phyloP scores from a whole-genome alignment of 108 stramenopile species.

The Thalassiosira profunda region DNA sequence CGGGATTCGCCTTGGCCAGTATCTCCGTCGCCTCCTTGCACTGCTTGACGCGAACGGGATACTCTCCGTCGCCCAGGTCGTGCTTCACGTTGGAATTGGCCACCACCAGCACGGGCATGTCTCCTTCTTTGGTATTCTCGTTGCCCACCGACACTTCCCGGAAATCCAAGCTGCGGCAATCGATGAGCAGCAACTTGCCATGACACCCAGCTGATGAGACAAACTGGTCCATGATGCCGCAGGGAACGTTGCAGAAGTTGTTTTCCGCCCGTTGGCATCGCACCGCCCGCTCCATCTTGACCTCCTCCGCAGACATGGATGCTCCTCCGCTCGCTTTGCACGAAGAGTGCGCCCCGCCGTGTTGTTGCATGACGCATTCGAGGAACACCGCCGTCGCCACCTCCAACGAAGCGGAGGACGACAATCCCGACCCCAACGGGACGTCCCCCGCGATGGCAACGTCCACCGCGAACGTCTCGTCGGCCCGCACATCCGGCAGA shows the following conservation, averaged over 20 bases:
- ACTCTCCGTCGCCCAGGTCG: conserved; percentile 88
- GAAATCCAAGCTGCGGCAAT: conserved; percentile 82
- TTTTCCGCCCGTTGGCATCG: conserved; percentile 95
- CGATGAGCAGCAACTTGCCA: conserved; percentile 86
- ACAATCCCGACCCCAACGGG: conserved; percentile 91
- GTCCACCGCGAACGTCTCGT: conserved; percentile 45
- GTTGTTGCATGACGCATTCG: conserved; percentile 59
- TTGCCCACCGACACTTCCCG: conserved; percentile 63
- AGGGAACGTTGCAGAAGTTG: conserved; percentile 62
- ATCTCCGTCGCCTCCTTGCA: conserved; percentile 85
- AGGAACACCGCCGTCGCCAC: conserved; percentile 82
- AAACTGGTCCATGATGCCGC: conserved; percentile 11
- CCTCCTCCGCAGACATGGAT: conserved; percentile 29
- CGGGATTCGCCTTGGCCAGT: conserved; percentile 56
- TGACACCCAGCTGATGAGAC: conserved; percentile 59
- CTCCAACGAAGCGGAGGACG: conserved; percentile 79
- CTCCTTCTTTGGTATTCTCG: conserved; percentile 8
- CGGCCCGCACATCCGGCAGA: conserved; percentile 66
- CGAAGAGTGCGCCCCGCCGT: conserved; percentile 58
- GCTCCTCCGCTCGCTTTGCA: not conserved
- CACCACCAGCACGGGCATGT: conserved; percentile 80
- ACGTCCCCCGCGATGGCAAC: conserved; percentile 86
- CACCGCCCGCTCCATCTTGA: conserved; percentile 65
- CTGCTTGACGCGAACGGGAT: conserved; percentile 89
- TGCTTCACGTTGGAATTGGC: conserved; percentile 95